These are phyloP conservation scores for Brassica hybrid DNA, from an alignment of 441 rosid genomes.

Conservation along the genomic window DNA sequence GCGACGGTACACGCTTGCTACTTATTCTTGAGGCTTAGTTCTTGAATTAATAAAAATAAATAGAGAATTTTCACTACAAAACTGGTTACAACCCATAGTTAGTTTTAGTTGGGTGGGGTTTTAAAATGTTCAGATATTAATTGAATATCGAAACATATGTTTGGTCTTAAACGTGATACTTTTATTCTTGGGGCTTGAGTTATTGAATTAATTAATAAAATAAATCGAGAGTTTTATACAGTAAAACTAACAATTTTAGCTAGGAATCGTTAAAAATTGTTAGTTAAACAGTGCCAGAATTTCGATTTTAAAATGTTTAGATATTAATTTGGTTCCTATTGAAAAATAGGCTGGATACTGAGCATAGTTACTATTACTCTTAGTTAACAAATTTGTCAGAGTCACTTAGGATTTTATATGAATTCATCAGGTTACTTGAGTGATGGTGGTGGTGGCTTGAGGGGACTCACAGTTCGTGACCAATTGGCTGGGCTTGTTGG, in stretches of 20 bases:
- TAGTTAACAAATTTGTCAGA: neutral
- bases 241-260: too few species aligned
- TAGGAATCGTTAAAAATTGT: too few species aligned
- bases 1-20: slow-evolving; percentile 49
- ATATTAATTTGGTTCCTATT: too few species aligned
- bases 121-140: neutral
- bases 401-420: neutral
- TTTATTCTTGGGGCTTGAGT: too few species aligned
- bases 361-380: neutral
- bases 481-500: slow-evolving; percentile 67
- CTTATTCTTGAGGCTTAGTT: neutral
- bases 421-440: slow-evolving; percentile 56
- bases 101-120: too few species aligned
- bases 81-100: too few species aligned
- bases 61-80: too few species aligned
- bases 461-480: slow-evolving; percentile 59
- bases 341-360: too few species aligned
- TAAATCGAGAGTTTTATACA: neutral
- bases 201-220: neutral
- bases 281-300: neutral
- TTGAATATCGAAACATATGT: neutral
- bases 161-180: too few species aligned
- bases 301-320: neutral
- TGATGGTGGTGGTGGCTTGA: slow-evolving; percentile 48
- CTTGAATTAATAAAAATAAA: neutral